Evolutionary conservation across 768 basidiomycete species (phyloP).

Genomic region (Termitomyces sp.): DNA sequence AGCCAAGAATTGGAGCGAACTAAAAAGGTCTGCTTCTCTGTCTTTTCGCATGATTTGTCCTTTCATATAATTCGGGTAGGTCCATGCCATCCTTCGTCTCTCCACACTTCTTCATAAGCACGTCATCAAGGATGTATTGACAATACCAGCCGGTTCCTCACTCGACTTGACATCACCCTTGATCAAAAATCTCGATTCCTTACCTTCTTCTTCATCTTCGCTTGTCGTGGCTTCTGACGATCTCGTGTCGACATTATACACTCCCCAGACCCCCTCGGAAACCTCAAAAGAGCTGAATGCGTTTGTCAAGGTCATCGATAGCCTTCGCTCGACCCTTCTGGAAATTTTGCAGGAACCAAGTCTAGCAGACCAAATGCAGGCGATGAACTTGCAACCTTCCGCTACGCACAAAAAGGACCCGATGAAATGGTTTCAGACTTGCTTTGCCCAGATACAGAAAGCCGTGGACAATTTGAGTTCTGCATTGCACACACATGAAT

Average conservation of each 20-base stretch:
- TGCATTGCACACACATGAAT: slow-evolving; percentile 15
- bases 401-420: slow-evolving; percentile 22
- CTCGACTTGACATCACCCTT: slow-evolving; percentile 4
- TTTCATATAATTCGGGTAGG: slow-evolving; percentile 27
- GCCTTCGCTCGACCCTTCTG: slow-evolving; percentile 26
- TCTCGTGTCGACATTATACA: slow-evolving; percentile 57
- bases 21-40: slow-evolving; percentile 41
- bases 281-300: slow-evolving; percentile 33
- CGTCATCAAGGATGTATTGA: slow-evolving; percentile 45
- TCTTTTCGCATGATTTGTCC: background rate
- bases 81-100: slow-evolving; percentile 54
- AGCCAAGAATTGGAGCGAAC: slow-evolving; percentile 47
- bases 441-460: slow-evolving; percentile 57
- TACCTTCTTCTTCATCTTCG: slow-evolving; percentile 43
- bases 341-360: slow-evolving; percentile 16
- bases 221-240: slow-evolving; percentile 59
- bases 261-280: slow-evolving; percentile 47
- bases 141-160: slow-evolving; percentile 12
- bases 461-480: slow-evolving; percentile 23
- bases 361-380: slow-evolving; percentile 25
- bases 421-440: slow-evolving; percentile 58
- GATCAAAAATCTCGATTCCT: slow-evolving; percentile 34
- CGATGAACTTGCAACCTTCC: slow-evolving; percentile 13
- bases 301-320: slow-evolving; percentile 29
- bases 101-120: slow-evolving; percentile 59